A percentile compares a stretch with the other conserved stretches of the same genome.
phyloP scores from a whole-genome alignment of 2,329 filamentous ascomycete species.

The Mollisia scopiformis region DNA sequence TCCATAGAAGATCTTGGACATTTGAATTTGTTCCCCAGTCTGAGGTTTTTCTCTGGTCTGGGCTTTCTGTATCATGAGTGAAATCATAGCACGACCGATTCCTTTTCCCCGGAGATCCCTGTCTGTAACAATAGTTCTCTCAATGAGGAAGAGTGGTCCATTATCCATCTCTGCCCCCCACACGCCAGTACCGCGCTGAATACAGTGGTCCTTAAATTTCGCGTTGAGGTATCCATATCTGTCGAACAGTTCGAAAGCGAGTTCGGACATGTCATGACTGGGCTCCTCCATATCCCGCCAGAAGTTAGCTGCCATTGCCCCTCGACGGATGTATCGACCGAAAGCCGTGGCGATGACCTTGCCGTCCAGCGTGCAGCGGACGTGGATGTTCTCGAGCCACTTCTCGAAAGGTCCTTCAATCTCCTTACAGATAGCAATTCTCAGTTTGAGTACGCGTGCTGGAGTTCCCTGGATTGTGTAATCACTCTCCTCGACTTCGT shows the following conservation, averaged over 20 bases:
- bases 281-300: slow-evolving; percentile 39
- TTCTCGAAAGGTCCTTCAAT: slow-evolving; percentile 6
- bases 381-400: slow-evolving; percentile 21
- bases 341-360: slow-evolving; percentile 27
- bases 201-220: slow-evolving; percentile 35
- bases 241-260: slow-evolving; percentile 43
- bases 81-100: slow-evolving; percentile 36
- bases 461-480: not conserved
- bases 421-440: slow-evolving; percentile 5
- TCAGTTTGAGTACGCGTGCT: not conserved
- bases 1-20: not conserved
- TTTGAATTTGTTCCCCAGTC: not conserved
- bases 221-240: slow-evolving; percentile 40
- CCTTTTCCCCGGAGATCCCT: slow-evolving; percentile 34
- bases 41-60: not conserved
- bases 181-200: slow-evolving; percentile 33
- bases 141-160: slow-evolving; percentile 33
- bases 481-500: slow-evolving; percentile 13
- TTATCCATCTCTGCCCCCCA: slow-evolving; percentile 37
- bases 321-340: slow-evolving; percentile 30
- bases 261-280: slow-evolving; percentile 31
- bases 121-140: slow-evolving; percentile 20
- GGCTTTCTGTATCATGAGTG: slow-evolving; percentile 33
- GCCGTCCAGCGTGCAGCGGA: slow-evolving; percentile 12
- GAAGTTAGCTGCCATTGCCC: slow-evolving; percentile 35